Conservation (phyloP, 768 basidiomycete species). For the Inosperma sp. region DNA sequence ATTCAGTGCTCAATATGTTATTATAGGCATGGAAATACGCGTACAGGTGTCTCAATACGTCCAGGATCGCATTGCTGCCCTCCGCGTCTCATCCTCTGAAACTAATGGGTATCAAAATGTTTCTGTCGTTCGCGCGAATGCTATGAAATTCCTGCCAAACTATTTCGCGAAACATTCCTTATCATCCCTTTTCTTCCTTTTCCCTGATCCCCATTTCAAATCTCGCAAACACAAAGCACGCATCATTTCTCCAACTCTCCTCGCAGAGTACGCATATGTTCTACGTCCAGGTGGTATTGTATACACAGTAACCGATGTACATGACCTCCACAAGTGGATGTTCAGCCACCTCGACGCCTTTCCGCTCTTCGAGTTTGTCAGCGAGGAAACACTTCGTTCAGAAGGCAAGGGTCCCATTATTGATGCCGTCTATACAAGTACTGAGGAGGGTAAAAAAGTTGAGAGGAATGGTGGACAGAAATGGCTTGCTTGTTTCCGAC, state of each 20-base stretch:
- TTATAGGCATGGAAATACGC: slow-evolving; percentile 91
- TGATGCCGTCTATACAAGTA: slow-evolving; percentile 78
- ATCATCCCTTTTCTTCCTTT: slow-evolving; percentile 93
- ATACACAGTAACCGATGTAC: slow-evolving; percentile 97
- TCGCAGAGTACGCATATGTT: slow-evolving; percentile 96
- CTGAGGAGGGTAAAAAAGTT: slow-evolving; percentile 97
- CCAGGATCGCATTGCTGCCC: slow-evolving; percentile 87
- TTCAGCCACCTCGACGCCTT: slow-evolving; percentile 79
- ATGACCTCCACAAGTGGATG: slow-evolving; percentile 96
- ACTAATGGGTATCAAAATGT: slow-evolving; percentile 71
- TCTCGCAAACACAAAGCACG: slow-evolving; percentile 97
- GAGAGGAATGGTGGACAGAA: slow-evolving; percentile 88
- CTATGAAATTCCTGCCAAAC: slow-evolving; percentile 98
- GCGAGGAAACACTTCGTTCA: slow-evolving; percentile 67
- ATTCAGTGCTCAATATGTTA: slow-evolving; percentile 3
- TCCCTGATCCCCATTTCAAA: slow-evolving; percentile 99
- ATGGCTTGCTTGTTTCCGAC: slow-evolving; percentile 86
- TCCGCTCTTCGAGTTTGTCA: slow-evolving; percentile 80
- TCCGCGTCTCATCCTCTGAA: slow-evolving; percentile 57
- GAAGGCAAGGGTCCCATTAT: slow-evolving; percentile 73
- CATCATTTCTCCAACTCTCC: slow-evolving; percentile 95
- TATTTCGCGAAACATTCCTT: slow-evolving; percentile 90
- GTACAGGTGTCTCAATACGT: slow-evolving; percentile 97
- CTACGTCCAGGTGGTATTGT: slow-evolving; percentile 91
- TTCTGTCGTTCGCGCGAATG: slow-evolving; percentile 91